phyloP scores from a whole-genome alignment of 352 stramenopile species.

The Pythium phragmiticola region DNA sequence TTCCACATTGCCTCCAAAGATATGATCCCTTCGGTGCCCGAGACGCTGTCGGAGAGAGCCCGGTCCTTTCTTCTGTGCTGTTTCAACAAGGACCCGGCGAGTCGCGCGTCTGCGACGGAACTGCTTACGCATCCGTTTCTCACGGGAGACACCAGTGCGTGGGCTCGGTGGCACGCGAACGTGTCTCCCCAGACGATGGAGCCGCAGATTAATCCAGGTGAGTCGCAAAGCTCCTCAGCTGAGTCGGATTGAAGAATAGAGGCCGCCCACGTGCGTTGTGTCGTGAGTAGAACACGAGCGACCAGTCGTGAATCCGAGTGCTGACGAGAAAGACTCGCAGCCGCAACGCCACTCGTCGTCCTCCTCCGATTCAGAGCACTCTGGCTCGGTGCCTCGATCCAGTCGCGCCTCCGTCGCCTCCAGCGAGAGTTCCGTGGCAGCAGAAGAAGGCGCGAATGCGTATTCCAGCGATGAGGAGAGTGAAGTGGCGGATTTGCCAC shows the following conservation, averaged over 20 bases:
- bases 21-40: slow-evolving; percentile 46
- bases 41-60: slow-evolving; percentile 35
- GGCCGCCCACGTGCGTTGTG: background rate
- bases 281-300: background rate
- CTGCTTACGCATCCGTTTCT: slow-evolving; percentile 76
- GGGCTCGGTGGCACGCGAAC: background rate
- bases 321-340: background rate
- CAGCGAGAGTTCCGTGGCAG: background rate
- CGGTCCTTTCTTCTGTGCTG: slow-evolving; percentile 54
- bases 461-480: slow-evolving; percentile 8
- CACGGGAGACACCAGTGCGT: background rate
- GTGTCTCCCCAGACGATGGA: background rate
- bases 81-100: slow-evolving; percentile 58
- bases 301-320: background rate
- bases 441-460: background rate
- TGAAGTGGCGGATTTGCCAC: background rate
- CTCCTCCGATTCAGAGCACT: background rate
- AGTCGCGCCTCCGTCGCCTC: background rate
- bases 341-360: background rate
- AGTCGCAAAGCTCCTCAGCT: background rate
- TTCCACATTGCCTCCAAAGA: slow-evolving; percentile 78
- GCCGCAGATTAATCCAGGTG: background rate
- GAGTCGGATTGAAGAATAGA: background rate
- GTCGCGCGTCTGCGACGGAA: slow-evolving; percentile 79
- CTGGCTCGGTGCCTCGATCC: background rate